Conservation (phyloP, 2,329 filamentous ascomycete genomes). For the Ophiostoma ulmi region DNA sequence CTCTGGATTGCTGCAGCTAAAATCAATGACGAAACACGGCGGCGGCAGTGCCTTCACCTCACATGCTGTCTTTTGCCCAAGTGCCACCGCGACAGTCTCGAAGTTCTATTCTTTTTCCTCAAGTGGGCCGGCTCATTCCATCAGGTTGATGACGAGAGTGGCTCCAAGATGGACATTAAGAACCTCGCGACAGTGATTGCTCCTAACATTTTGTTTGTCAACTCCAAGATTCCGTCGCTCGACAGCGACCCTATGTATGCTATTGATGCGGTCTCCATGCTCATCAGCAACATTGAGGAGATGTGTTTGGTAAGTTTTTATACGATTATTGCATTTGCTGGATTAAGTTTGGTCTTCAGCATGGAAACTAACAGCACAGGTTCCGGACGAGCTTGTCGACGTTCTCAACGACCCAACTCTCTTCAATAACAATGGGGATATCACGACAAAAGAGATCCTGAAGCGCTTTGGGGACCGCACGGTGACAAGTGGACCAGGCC, state of each 20-base stretch:
- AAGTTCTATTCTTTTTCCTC: constrained; percentile 91
- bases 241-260: constrained; percentile 88
- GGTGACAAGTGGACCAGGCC: constrained; percentile 41
- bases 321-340: background rate
- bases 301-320: constrained; percentile 81
- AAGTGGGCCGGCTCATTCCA: constrained; percentile 98
- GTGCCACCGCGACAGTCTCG: constrained; percentile 84
- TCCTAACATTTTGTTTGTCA: constrained; percentile 82
- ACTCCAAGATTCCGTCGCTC: constrained; percentile 58
- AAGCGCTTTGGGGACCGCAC: constrained; percentile 81
- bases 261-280: constrained; percentile 83
- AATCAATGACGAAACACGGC: constrained; percentile 73
- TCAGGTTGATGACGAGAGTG: constrained; percentile 91
- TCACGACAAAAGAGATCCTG: constrained; percentile 95
- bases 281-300: constrained; percentile 90
- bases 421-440: constrained; percentile 75
- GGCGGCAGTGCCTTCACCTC: constrained; percentile 80
- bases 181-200: constrained; percentile 97
- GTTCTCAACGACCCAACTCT: constrained; percentile 78
- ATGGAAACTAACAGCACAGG: constrained; percentile 48
- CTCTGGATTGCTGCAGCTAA: constrained; percentile 88
- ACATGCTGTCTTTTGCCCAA: constrained; percentile 91
- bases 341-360: constrained; percentile 26
- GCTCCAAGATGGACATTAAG: constrained; percentile 98
- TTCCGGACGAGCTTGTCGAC: constrained; percentile 84